Evolutionary conservation across 2,329 filamentous ascomycete species (phyloP), one percentile per base, ranked within the genome.

Genomic region (Zymoseptoria pseudotritici): DNA sequence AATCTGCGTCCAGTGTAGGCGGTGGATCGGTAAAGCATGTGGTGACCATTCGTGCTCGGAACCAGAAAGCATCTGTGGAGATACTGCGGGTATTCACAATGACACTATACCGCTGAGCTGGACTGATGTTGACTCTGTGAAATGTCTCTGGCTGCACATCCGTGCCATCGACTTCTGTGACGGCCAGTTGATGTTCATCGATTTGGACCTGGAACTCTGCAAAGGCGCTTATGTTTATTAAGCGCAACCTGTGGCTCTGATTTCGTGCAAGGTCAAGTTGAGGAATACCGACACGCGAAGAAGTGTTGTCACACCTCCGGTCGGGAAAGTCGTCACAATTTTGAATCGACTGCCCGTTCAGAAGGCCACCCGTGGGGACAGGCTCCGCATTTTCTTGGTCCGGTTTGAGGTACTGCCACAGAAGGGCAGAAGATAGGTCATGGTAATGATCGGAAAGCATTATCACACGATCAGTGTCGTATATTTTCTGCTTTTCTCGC

Each of bases 381-480:
- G 86, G 86, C 67, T 89, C 86, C 0, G 82, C 79, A 50, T 78
- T 79, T 42, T 78, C 76, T 66, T 78, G 70, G 22, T 75, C 75
- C 0, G 76, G 76, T 10, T 71, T 74, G 2, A 87, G 77, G 61
- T 86, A 85, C 19, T 80, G 74, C 69, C 80, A 78, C 2, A 85
- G 69, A 0, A 84, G 72, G 1, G 70, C 69, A 6, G 75, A 74
- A 9, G 77, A 77, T 1, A 74, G 69, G 55, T 86, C 82, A 65
- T 89, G 85, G 63, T 90, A 89, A 71, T 87, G 83, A 64, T 90
- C 87, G 24, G 83, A 84, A 4, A 90, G 72, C 71, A 88, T 81
- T 7, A 89, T 66, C 0, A 87, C 76, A n/a, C 82, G 76, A 61
- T 89, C 87, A 4, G 76, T 71, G 10, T 76, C 77, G 60, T 79